These are phyloP conservation scores for Cyclotella baltica DNA, from an alignment of 108 stramenopile genomes.

Conservation along the genomic window DNA sequence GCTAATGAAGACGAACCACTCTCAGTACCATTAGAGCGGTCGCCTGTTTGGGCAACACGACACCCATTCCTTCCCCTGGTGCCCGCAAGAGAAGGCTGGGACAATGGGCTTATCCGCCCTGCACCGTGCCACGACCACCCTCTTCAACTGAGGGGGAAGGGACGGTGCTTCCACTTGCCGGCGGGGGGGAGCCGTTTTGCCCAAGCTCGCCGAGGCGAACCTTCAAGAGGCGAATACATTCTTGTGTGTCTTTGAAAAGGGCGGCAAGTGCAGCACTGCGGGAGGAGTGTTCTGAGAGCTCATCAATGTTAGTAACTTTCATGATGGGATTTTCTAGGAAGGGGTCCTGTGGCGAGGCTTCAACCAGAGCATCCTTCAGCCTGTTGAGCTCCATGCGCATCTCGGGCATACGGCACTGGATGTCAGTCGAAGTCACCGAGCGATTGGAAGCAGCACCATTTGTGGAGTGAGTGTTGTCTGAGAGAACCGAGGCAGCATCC, in stretches of 20 bases:
- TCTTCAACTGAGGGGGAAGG: slow-evolving; percentile 10
- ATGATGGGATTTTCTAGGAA: neutral
- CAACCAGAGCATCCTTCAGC: neutral
- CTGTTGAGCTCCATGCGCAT: neutral
- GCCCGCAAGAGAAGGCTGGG: slow-evolving; percentile 7
- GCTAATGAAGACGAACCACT: neutral
- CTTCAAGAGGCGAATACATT: slow-evolving; percentile 6
- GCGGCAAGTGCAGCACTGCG: neutral
- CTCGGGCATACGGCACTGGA: neutral
- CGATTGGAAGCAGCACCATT: neutral
- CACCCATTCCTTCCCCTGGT: neutral
- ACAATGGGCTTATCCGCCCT: neutral
- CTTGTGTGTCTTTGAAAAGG: neutral
- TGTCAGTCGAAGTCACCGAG: neutral
- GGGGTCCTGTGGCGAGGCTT: neutral
- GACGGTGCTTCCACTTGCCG: neutral
- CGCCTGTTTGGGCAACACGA: neutral
- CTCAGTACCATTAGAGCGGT: neutral
- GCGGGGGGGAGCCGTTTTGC: neutral
- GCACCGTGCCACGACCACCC: neutral
- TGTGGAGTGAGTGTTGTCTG: neutral
- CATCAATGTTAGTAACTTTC: neutral
- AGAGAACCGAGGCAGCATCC: neutral
- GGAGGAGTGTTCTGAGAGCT: neutral
- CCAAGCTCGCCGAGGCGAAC: neutral